Evolutionary conservation across 2,329 filamentous ascomycete species (phyloP).

Genomic region (Diaporthe australafricana): DNA sequence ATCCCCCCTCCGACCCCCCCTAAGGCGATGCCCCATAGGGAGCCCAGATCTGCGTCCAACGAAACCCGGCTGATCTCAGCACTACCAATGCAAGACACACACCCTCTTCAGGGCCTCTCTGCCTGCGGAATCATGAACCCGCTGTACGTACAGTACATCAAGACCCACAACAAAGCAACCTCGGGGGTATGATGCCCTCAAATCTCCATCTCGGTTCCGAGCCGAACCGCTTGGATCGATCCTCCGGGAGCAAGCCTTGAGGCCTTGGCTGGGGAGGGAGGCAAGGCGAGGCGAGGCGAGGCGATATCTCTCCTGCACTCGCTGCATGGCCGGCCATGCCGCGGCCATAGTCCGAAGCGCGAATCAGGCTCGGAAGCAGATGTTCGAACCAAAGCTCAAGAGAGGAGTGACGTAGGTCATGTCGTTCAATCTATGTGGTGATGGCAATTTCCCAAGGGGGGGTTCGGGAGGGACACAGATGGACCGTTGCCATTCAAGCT

Average conservation of each 20-base stretch:
- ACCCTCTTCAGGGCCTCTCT: background rate
- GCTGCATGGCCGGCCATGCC: constrained; percentile 11
- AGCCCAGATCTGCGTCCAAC: constrained; percentile 17
- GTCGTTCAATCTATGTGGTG: background rate
- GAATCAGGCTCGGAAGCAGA: background rate
- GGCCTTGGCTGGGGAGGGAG: background rate
- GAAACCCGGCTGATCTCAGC: constrained; percentile 31
- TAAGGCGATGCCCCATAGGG: constrained; percentile 20
- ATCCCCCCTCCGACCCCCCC: constrained; percentile 5
- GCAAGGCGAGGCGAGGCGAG: background rate
- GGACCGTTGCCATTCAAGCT: constrained; percentile 16
- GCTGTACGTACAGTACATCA: constrained; percentile 14
- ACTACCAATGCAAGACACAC: constrained; percentile 32
- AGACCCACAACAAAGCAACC: constrained; percentile 1
- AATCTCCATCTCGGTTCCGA: constrained; percentile 14
- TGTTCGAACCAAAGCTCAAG: background rate
- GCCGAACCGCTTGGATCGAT: constrained; percentile 24
- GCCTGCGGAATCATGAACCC: background rate
- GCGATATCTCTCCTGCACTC: background rate
- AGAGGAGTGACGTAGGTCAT: constrained; percentile 8
- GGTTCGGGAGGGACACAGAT: background rate
- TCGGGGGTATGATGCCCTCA: background rate
- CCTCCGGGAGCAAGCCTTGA: background rate
- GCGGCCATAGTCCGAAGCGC: constrained; percentile 14
- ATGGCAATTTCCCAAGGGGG: background rate